phyloP scores from a whole-genome alignment of 371 early-diverging fungal genomes.

The Coemansia sp. region DNA sequence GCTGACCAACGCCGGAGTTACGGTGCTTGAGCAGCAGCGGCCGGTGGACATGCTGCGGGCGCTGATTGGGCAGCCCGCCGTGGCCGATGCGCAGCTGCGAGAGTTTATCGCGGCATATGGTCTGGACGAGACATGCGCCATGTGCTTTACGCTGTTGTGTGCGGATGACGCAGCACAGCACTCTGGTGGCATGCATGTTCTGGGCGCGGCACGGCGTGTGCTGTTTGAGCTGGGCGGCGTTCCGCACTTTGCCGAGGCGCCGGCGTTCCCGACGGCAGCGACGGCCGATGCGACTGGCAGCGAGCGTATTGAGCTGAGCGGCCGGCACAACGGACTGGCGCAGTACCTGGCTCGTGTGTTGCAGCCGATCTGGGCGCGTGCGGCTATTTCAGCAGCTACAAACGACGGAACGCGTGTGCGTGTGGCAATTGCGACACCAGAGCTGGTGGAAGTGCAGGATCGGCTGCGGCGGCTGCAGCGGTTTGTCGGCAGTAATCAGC shows the following conservation, averaged over 20 bases:
- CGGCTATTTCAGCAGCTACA: conserved; percentile 8
- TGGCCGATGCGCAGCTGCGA: conserved; percentile 54
- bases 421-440: conserved; percentile 13
- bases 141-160: conserved; percentile 71
- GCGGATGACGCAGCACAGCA: conserved; percentile 18
- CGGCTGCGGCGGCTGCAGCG: conserved; percentile 37
- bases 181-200: conserved; percentile 32
- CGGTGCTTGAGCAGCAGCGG: conserved; percentile 64
- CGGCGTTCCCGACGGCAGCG: conserved; percentile 7
- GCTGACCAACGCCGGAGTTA: conserved; percentile 68
- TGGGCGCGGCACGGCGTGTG: conserved; percentile 30
- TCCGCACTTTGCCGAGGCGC: conserved; percentile 31
- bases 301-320: conserved; percentile 36
- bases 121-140: conserved; percentile 66
- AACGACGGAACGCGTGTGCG: conserved; percentile 7
- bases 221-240: conserved; percentile 52
- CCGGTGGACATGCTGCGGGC: conserved; percentile 71
- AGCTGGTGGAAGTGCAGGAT: conserved; percentile 35
- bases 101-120: conserved; percentile 66
- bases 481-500: conserved; percentile 43
- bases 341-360: conserved; percentile 72
- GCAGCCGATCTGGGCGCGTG: conserved; percentile 68
- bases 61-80: conserved; percentile 40
- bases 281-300: not conserved
- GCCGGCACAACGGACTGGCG: conserved; percentile 72